Percentiles rank a stretch among this genome's conserved stretches.
phyloP scores from a whole-genome alignment of 768 basidiomycete species.

The Leccinellum albellum region DNA sequence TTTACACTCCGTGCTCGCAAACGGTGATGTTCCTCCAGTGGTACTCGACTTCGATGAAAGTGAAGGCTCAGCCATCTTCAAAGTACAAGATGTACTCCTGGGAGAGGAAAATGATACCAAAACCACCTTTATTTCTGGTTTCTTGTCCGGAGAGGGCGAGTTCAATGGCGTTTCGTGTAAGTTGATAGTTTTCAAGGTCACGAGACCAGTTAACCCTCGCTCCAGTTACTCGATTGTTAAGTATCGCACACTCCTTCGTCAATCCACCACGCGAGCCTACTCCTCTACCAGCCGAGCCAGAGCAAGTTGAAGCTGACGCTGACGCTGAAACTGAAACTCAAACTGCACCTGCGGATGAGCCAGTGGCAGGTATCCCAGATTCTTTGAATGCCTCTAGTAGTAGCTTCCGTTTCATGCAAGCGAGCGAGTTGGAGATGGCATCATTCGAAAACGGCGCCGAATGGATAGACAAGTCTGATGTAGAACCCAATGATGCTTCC shows the following conservation, averaged over 20 bases:
- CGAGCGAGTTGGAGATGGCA: conserved; percentile 65
- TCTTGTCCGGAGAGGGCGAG: conserved; percentile 57
- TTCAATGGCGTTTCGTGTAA: conserved; percentile 63
- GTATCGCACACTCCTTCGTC: conserved; percentile 52
- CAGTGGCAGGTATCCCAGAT: conserved; percentile 42
- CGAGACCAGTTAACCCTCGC: conserved; percentile 4
- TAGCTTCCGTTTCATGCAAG: conserved; percentile 79
- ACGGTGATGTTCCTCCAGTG: conserved; percentile 42
- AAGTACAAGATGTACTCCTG: conserved; percentile 51
- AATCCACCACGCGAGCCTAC: conserved; percentile 40
- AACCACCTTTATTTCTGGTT: conserved; percentile 46
- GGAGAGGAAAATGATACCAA: conserved; percentile 52
- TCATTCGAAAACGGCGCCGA: conserved; percentile 51
- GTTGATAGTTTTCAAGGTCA: conserved; percentile 19
- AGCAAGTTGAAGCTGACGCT: conserved; percentile 30
- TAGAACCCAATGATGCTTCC: conserved; percentile 13
- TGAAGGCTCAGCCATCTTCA: conserved; percentile 55
- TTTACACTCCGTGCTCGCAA: conserved; percentile 47
- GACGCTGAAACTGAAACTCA: conserved; percentile 35
- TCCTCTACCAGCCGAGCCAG: conserved; percentile 33
- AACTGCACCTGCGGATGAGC: conserved; percentile 20
- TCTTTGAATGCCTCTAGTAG: conserved; percentile 43
- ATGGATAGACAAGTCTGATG: conserved; percentile 52
- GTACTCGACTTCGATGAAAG: conserved; percentile 42
- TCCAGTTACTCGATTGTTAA: conserved; percentile 58